These are phyloP conservation scores for Trametes sanguinea DNA, from an alignment of 768 basidiomycete genomes.

Conservation along the genomic window DNA sequence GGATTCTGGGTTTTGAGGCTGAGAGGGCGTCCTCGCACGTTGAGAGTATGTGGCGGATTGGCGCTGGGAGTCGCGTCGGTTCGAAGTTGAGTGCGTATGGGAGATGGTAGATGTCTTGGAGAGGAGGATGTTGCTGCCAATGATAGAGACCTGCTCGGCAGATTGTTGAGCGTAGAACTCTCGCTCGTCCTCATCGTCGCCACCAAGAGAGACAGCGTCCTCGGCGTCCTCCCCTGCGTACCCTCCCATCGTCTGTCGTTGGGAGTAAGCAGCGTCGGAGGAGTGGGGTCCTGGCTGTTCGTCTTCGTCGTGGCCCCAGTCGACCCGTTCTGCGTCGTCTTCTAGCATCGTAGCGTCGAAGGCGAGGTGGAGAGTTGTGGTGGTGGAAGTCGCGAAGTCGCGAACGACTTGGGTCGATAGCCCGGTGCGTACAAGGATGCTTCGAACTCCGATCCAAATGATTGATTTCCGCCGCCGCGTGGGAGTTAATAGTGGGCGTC, in stretches of 20 bases:
- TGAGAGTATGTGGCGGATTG: constrained; percentile 24
- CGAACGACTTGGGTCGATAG: constrained; percentile 6
- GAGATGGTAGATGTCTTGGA: constrained; percentile 10
- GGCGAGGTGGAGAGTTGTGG: constrained; percentile 12
- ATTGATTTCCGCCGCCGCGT: constrained; percentile 2
- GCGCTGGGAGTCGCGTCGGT: constrained; percentile 28
- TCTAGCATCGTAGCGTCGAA: constrained; percentile 46
- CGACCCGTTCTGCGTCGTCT: constrained; percentile 68
- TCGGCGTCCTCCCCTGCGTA: constrained; percentile 46
- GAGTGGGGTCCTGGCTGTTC: constrained; percentile 29
- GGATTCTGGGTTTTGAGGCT: constrained; percentile 27
- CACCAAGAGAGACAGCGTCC: constrained; percentile 71
- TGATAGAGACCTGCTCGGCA: constrained; percentile 30
- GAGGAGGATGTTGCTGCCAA: neutral
- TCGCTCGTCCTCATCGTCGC: constrained; percentile 63
- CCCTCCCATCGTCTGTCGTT: constrained; percentile 19
- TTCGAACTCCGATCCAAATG: constrained; percentile 11
- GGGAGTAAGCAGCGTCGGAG: constrained; percentile 15
- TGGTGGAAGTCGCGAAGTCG: neutral
- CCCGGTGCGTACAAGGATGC: neutral
- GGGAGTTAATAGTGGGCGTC: neutral
- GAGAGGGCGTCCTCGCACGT: constrained; percentile 19
- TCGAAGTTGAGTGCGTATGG: constrained; percentile 12
- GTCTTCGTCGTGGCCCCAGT: constrained; percentile 65
- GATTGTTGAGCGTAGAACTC: constrained; percentile 51